These are phyloP conservation scores for Solanum chiquidenum DNA, from an alignment of 257 asterid genomes.

Conservation along the genomic window DNA sequence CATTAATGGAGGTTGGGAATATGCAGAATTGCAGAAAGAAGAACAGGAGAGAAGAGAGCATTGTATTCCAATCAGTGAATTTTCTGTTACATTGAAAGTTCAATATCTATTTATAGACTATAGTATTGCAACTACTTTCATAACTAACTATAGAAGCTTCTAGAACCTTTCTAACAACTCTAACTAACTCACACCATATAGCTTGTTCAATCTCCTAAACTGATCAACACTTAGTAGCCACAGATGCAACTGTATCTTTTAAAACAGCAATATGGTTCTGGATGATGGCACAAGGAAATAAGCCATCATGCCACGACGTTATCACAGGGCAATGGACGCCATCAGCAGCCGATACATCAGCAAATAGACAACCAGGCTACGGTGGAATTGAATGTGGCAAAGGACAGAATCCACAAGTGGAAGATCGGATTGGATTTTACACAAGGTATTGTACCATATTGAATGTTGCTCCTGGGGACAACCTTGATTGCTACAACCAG, in stretches of 20 bases:
- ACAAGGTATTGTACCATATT: conserved; percentile 16
- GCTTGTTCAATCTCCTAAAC: too few species aligned
- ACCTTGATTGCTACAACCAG: conserved; percentile 22
- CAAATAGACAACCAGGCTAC: conserved; percentile 13
- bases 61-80: too few species aligned
- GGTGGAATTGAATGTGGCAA: conserved; percentile 25
- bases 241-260: conserved; percentile 15
- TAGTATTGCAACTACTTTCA: too few species aligned
- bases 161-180: too few species aligned
- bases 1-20: too few species aligned
- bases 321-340: conserved; percentile 27
- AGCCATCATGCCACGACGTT: conserved; percentile 26
- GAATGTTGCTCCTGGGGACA: conserved; percentile 15
- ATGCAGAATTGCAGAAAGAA: too few species aligned
- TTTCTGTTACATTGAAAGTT: too few species aligned
- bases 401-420: conserved; percentile 5
- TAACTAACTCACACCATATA: too few species aligned
- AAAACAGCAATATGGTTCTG: conserved; percentile 35
- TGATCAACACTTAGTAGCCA: conserved; percentile 13
- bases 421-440: conserved; percentile 19
- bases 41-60: too few species aligned
- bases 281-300: conserved; percentile 27
- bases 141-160: too few species aligned
- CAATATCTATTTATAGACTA: too few species aligned
- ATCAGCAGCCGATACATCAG: conserved; percentile 8